Evolutionary conservation across 306 rosid genomes (phyloP).

Genomic region (Hippophae gyantsensis): DNA sequence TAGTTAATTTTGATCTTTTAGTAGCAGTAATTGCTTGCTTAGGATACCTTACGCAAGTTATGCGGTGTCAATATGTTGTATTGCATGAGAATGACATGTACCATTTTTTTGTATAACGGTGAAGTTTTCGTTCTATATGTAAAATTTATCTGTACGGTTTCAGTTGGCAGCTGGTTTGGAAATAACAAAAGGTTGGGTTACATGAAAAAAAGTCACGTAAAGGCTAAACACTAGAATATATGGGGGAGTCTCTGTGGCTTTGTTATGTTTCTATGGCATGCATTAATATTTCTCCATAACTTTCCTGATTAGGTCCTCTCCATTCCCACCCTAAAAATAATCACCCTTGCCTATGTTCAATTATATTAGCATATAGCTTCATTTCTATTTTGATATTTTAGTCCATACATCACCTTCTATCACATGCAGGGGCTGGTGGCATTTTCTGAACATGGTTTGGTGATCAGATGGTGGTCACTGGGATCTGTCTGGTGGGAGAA

Average conservation of each 20-base stretch:
- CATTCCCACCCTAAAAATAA: neutral
- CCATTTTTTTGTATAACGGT: neutral
- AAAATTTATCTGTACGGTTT: neutral
- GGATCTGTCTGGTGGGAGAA: slow-evolving; percentile 99
- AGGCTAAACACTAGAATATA: neutral
- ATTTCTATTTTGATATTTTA: slow-evolving; percentile 1
- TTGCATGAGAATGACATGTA: neutral
- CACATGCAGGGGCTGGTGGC: slow-evolving; percentile 76
- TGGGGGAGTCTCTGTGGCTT: neutral
- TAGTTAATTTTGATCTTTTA: too few relatives aligned
- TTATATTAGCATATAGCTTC: neutral
- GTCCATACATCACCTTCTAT: slow-evolving; percentile 13
- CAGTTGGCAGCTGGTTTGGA: neutral
- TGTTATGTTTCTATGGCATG: neutral
- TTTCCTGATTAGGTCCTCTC: neutral
- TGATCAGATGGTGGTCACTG: slow-evolving; percentile 98
- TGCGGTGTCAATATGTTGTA: too few relatives aligned
- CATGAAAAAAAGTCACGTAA: neutral
- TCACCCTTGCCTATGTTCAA: neutral
- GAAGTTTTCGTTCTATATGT: neutral
- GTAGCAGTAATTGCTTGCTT: too few relatives aligned
- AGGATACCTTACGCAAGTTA: too few relatives aligned
- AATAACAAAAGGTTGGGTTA: neutral
- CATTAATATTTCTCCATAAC: neutral
- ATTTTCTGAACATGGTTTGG: slow-evolving; percentile 84